These are phyloP conservation scores for Penicillium sp. DNA, from an alignment of 2,329 filamentous ascomycete genomes.

Conservation along the genomic window DNA sequence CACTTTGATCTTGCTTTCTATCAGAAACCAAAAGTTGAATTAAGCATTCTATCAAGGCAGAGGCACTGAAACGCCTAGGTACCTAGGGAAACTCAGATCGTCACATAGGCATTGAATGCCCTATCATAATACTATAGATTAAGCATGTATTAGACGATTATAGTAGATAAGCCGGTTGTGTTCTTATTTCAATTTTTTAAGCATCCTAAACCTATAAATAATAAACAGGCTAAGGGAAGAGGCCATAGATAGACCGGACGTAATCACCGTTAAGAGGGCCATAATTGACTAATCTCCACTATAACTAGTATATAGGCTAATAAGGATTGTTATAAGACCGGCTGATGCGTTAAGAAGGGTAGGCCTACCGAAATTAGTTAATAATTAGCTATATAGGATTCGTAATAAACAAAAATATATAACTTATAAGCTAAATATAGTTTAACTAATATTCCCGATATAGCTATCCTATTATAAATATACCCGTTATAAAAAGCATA, in stretches of 20 bases:
- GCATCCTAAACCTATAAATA: no score
- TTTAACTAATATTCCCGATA: conserved; percentile 49
- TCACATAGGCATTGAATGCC: no score
- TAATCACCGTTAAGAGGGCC: conserved; percentile 41
- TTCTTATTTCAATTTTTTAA: no score
- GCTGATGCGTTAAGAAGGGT: conserved; percentile 51
- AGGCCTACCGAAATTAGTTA: conserved; percentile 21
- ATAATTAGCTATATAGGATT: not conserved
- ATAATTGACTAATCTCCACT: conserved; percentile 48
- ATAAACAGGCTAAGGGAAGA: conserved; percentile 3
- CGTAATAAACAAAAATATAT: conserved; percentile 54
- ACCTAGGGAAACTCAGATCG: no score
- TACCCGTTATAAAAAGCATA: conserved; percentile 45
- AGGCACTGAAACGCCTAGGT: no score
- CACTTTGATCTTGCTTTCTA: no score
- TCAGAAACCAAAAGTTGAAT: no score
- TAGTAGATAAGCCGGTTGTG: no score
- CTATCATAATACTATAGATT: no score
- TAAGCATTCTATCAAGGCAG: no score
- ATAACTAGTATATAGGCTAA: conserved; percentile 53
- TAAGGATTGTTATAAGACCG: conserved; percentile 52
- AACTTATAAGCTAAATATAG: conserved; percentile 57
- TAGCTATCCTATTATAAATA: conserved; percentile 45
- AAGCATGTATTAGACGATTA: no score
- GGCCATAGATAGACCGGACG: conserved; percentile 27